phyloP scores from a whole-genome alignment of 2,329 filamentous ascomycete species.

The Colletotrichum siamense region DNA sequence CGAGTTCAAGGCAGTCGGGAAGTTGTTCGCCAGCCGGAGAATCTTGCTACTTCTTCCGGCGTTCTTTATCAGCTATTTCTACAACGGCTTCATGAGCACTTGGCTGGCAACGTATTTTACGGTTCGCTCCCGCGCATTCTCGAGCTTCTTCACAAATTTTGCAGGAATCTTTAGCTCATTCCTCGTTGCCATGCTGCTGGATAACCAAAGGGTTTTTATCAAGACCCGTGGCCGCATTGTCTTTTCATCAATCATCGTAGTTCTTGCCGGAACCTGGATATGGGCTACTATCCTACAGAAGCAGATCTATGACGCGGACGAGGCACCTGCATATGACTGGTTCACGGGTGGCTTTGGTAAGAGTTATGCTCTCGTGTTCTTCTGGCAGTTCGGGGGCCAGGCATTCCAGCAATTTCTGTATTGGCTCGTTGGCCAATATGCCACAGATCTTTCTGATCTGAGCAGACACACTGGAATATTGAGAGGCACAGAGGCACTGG shows the following conservation, averaged over 20 bases:
- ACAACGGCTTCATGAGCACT: slow-evolving; percentile 7
- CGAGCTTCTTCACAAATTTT: slow-evolving; percentile 5
- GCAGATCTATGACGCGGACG: background rate
- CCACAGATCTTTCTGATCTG: slow-evolving; percentile 1
- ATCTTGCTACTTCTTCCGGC: background rate
- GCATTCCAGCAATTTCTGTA: slow-evolving; percentile 6
- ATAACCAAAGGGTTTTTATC: background rate
- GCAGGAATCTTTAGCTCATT: slow-evolving; percentile 8
- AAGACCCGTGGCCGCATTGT: background rate
- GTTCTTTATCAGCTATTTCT: slow-evolving; percentile 9
- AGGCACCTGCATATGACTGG: background rate
- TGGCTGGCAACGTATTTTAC: slow-evolving; percentile 8
- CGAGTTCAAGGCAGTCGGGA: background rate
- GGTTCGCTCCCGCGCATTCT: slow-evolving; percentile 1
- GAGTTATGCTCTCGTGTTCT: slow-evolving; percentile 1
- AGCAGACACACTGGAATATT: slow-evolving; percentile 2
- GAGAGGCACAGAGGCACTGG: background rate
- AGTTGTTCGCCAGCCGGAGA: background rate
- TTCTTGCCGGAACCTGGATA: background rate
- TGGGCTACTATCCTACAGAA: slow-evolving; percentile 3
- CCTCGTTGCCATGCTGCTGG: background rate
- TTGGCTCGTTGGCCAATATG: slow-evolving; percentile 8
- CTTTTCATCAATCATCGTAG: background rate
- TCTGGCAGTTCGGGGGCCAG: slow-evolving; percentile 9
- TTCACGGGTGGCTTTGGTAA: background rate